Base-by-base conservation (phyloP, 805 yeast genomes). In the Nakazawaea pomicola region DNA sequence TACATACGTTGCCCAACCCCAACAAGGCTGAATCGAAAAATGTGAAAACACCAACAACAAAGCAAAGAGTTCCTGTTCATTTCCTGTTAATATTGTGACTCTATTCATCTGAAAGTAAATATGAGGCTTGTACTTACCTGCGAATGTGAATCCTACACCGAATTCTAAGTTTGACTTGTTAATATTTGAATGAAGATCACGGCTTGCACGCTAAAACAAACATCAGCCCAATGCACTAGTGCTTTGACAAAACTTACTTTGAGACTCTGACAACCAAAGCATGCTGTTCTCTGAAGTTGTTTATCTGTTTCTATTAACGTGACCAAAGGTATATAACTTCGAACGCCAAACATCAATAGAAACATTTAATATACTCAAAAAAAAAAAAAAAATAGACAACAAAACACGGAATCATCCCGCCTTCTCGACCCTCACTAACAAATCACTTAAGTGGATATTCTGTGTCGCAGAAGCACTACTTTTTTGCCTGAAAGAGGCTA, bases 141-240 rank as follows among this genome's bases (percentile, higher is more conserved):
- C 84, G 14, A 95, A 89, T 4, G 96, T 86, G 69, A 89, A 83
- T 2, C 87, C 96, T 15, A 87, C 96, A 28, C 98, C 98, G 54
- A 83, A 80, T 62, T 89, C 95, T 86, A 19, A 19, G 14, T 6
- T 37, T 14, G 41, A 42, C 30, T 25, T 19, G 41, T 43, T 20
- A 33, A 32, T 40, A 24, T 17, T n/a, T n/a, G n/a, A n/a, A n/a
- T n/a, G n/a, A n/a, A n/a, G n/a, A n/a, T n/a, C n/a, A 24, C 11
- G 27, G 11, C 10, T 9, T 24, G 11, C 27, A 24, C 8, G 8
- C 8, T 24, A 11, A 9, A 8, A 24, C 27, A 11, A 16, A 15
- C 4, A 30, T 12, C n/a, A 12, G 4, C 7, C n/a, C 21, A 11
- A n/a, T 14, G 29, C 16, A 19, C 6, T 15, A 18, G 17, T n/a